A percentile compares a stretch with the other conserved stretches of the same genome.
These are phyloP conservation scores for Quercus wislizeni DNA, from an alignment of 306 rosid genomes.

Conservation along the genomic window DNA sequence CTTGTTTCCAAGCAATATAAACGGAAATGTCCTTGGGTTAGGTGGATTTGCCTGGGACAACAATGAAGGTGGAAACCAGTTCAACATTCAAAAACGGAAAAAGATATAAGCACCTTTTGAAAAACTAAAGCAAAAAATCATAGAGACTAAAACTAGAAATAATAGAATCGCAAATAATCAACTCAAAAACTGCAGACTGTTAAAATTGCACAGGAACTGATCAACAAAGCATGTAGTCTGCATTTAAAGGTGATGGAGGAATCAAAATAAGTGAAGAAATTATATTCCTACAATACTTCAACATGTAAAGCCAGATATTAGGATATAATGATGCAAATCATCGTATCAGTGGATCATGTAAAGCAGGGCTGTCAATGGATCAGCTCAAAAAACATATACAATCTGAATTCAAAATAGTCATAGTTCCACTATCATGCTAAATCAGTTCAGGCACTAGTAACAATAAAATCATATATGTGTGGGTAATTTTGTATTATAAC, in stretches of 20 bases:
- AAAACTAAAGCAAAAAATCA: not conserved
- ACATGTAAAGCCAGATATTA: not conserved
- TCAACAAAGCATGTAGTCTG: not conserved
- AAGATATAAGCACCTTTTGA: not conserved
- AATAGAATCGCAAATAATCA: not conserved
- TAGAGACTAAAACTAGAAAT: not conserved
- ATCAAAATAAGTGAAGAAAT: not conserved
- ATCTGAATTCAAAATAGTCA: too few species aligned
- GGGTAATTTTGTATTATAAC: too few species aligned
- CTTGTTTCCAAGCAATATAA: constrained; percentile 91
- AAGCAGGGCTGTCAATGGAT: not conserved
- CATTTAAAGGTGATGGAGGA: constrained; percentile 1
- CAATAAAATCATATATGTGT: too few species aligned
- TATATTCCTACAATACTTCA: not conserved
- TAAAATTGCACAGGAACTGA: not conserved
- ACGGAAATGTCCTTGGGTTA: constrained; percentile 70
- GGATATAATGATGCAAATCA: not conserved
- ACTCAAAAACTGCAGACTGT: not conserved
- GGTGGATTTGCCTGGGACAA: constrained; percentile 69
- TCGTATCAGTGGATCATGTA: constrained; percentile 2
- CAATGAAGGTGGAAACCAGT: constrained; percentile 1
- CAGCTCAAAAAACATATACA: too few species aligned
- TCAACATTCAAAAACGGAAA: not conserved
- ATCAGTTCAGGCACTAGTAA: too few species aligned
- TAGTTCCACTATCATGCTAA: too few species aligned